Evolutionary conservation across 345 rosid genomes (phyloP).

Genomic region (Brassica carinata): DNA sequence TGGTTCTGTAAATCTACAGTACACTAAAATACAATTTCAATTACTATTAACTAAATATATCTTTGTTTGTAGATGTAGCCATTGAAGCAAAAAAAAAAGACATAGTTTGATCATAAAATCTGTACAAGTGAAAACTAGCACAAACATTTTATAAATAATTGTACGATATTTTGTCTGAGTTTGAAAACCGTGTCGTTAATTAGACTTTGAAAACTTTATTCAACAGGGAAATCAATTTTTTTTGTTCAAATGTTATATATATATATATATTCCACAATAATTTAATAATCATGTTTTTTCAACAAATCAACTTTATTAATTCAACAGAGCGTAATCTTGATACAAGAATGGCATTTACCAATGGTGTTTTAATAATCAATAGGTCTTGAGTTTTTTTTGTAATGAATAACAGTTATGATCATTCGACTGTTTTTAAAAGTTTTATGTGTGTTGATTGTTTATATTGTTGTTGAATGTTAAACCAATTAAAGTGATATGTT

Average conservation of each 20-base stretch:
- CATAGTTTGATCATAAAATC: background rate
- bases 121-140: background rate
- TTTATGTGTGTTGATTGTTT: too few relatives aligned
- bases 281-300: background rate
- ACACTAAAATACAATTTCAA: too few relatives aligned
- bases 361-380: background rate
- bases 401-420: too few relatives aligned
- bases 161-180: background rate
- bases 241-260: background rate
- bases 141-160: background rate
- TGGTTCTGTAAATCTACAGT: too few relatives aligned
- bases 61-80: background rate
- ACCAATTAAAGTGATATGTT: too few relatives aligned
- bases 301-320: too few relatives aligned
- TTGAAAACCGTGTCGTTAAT: background rate
- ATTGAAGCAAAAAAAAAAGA: background rate
- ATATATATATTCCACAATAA: background rate
- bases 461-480: too few relatives aligned
- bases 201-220: slow-evolving; percentile 1
- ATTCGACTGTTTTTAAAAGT: too few relatives aligned
- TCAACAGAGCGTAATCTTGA: too few relatives aligned
- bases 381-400: too few relatives aligned
- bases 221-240: background rate
- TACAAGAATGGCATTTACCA: too few relatives aligned
- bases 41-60: background rate